phyloP scores from a whole-genome alignment of 345 rosid genomes.

The Populus pruinosa region DNA sequence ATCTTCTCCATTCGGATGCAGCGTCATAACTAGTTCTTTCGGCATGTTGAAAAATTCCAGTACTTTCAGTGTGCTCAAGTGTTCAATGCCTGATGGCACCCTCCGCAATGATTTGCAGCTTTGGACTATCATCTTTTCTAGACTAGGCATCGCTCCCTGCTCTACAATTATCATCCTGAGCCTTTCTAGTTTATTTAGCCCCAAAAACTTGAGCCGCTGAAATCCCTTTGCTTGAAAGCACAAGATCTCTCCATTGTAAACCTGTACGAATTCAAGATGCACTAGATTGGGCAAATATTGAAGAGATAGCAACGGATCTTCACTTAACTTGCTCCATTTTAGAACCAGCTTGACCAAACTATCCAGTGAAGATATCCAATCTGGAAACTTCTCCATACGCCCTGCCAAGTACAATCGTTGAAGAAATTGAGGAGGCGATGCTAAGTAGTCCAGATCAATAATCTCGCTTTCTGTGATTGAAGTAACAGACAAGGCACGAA shows the following conservation, averaged over 20 bases:
- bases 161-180: not conserved
- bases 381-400: constrained; percentile 20
- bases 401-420: constrained; percentile 26
- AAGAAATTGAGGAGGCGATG: constrained; percentile 26
- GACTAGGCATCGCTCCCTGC: constrained; percentile 4
- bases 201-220: not conserved
- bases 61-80: constrained; percentile 5
- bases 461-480: constrained; percentile 15
- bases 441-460: constrained; percentile 17
- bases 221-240: not conserved
- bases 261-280: constrained; percentile 17
- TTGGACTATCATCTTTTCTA: constrained; percentile 8
- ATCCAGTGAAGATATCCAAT: constrained; percentile 26
- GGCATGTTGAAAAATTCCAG: constrained; percentile 16
- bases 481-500: constrained; percentile 11
- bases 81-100: constrained; percentile 8
- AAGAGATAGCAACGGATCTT: constrained; percentile 16
- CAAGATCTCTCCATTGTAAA: constrained; percentile 18
- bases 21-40: not conserved
- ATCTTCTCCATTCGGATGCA: constrained; percentile 2
- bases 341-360: constrained; percentile 15
- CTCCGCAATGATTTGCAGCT: constrained; percentile 10
- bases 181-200: constrained; percentile 1
- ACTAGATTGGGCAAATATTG: constrained; percentile 25
- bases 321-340: constrained; percentile 11